Percentiles rank a stretch among this genome's conserved stretches.
phyloP scores from a whole-genome alignment of 768 basidiomycete genomes.

The Strobilomyces echinocephalus region DNA sequence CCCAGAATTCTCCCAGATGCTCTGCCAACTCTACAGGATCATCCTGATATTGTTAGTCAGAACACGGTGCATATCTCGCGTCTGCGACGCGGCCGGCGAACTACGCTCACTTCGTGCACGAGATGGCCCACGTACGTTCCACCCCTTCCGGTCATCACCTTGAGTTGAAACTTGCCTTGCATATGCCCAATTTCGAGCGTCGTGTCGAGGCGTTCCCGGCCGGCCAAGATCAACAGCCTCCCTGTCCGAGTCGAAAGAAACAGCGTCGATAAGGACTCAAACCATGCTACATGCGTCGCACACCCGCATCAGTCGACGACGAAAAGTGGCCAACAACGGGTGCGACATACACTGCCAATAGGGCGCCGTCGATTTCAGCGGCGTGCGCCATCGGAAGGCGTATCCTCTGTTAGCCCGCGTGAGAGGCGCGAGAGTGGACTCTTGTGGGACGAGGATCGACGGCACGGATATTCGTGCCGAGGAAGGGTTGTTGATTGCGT shows the following conservation, averaged over 20 bases:
- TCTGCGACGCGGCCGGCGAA: not conserved
- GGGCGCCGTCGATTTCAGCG: slow-evolving; percentile 75
- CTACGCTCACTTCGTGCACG: slow-evolving; percentile 74
- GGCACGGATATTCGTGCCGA: slow-evolving; percentile 93
- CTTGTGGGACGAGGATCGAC: slow-evolving; percentile 54
- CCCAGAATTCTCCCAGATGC: slow-evolving; percentile 86
- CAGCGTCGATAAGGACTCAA: slow-evolving; percentile 68
- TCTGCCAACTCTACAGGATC: slow-evolving; percentile 78
- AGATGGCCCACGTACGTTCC: slow-evolving; percentile 73
- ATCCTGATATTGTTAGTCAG: slow-evolving; percentile 49
- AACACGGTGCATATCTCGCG: no score
- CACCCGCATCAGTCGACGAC: not conserved
- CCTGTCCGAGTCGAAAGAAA: slow-evolving; percentile 80
- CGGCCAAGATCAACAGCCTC: slow-evolving; percentile 84
- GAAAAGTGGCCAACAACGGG: not conserved
- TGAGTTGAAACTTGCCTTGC: slow-evolving; percentile 95
- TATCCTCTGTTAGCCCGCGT: slow-evolving; percentile 23
- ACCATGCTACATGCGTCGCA: slow-evolving; percentile 72
- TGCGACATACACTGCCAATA: slow-evolving; percentile 77
- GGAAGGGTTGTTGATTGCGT: slow-evolving; percentile 71
- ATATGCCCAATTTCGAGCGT: slow-evolving; percentile 96
- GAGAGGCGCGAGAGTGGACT: slow-evolving; percentile 31
- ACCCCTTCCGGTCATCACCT: slow-evolving; percentile 59
- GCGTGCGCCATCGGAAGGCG: slow-evolving; percentile 74
- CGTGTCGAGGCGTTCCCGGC: slow-evolving; percentile 87